Evolutionary conservation across 2,329 filamentous ascomycete genomes (phyloP), one percentile per base, ranked within the genome.

Genomic region (Trichoderma semiorbis): DNA sequence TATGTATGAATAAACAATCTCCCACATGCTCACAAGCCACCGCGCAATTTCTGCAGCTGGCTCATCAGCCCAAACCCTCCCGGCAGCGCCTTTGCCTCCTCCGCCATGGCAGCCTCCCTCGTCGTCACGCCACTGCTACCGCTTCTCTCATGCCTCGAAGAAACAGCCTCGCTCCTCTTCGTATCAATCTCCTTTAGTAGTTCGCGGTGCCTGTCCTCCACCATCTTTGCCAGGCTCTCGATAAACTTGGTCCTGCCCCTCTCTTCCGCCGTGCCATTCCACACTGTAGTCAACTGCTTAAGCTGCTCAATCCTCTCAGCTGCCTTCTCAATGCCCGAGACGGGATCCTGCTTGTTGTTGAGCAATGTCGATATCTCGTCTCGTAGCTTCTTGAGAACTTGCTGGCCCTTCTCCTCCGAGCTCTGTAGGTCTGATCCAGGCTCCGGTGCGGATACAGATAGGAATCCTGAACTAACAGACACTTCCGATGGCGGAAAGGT

Each of bases 231-330:
- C 76, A 99, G 80, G 66, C 88, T 87, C 74, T 98, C 95, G 21
- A 99, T 91, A 79, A 98, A 94, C 77, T 89, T 92, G 11, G 84
- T 83, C 68, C 96, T 86, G 7, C 94, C 93, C 82, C 93, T 97
- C 80, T 98, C 96, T 83, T 99, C 96, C 0, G 93, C 92, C 3
- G 96, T 98, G n/a, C 94, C 94, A 79, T 92, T 95, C 95, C 96
- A 99, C 26, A 99, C 90, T n/a, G 83, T 83, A 5, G 90, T 89
- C 74, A 98, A 82, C 74, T 90, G 88, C 77, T 94, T 91, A 70
- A 98, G 85, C 78, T 93, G 90, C 77, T 94, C 91, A 16, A 98
- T 90, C 58, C 93, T 86, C 70, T 87, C 86, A 14, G 88, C 88
- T 0, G 96, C 96, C 71, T 90, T 90, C 74, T 93, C 91, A 10